Percentiles rank a stretch among this genome's conserved stretches.
Evolutionary conservation across 768 basidiomycete genomes (phyloP).

Genomic region (Leccinum rimulosum): DNA sequence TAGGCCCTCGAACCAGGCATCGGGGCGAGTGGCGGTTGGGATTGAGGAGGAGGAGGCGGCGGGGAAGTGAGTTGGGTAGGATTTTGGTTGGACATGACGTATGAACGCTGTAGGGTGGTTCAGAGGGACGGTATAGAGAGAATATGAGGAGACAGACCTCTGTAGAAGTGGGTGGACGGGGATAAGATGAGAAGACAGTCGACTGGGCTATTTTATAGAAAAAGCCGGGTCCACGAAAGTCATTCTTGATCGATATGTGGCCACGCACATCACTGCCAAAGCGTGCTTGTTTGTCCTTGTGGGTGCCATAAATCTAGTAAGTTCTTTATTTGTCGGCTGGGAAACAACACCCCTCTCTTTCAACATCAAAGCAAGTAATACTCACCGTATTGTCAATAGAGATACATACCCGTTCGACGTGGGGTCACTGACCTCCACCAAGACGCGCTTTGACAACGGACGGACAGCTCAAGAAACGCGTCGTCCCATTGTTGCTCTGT

Average conservation of each 20-base stretch:
- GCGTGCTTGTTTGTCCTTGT: constrained; percentile 47
- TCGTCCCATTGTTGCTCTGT: constrained; percentile 5
- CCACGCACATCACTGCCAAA: constrained; percentile 26
- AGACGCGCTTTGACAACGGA: background rate
- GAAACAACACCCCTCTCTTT: constrained; percentile 16
- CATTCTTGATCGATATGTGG: constrained; percentile 34
- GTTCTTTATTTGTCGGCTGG: constrained; percentile 32
- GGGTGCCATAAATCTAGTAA: constrained; percentile 31
- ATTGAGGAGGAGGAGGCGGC: background rate
- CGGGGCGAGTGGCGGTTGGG: constrained; percentile 8
- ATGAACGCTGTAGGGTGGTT: constrained; percentile 3
- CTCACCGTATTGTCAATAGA: background rate
- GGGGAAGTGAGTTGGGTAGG: constrained; percentile 11
- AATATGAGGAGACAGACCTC: constrained; percentile 2
- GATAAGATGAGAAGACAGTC: background rate
- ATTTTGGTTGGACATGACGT: constrained; percentile 17
- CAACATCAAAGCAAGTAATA: constrained; percentile 5
- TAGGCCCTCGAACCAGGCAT: constrained; percentile 21
- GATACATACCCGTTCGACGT: background rate
- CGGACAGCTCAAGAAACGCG: background rate
- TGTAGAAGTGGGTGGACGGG: background rate
- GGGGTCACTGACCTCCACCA: background rate
- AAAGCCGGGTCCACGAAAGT: constrained; percentile 24
- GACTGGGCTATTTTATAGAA: constrained; percentile 24
- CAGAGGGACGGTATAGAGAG: background rate